Evolutionary conservation across 495 filamentous ascomycete genomes (phyloP).

Genomic region (Aspergillus saccharolyticus): DNA sequence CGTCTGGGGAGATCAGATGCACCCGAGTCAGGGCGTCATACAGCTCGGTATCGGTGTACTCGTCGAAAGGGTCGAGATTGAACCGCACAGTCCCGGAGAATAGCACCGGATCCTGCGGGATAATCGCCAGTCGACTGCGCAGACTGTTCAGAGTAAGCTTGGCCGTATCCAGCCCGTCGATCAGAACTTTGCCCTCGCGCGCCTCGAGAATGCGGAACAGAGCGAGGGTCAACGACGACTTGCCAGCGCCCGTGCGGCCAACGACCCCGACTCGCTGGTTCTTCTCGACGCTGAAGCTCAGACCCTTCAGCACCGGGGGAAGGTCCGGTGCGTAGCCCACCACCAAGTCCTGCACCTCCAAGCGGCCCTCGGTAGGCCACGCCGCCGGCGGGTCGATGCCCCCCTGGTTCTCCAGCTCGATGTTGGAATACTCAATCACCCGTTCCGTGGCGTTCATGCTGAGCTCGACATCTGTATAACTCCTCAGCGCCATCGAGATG

Average conservation of each 20-base stretch:
- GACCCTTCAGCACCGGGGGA: conserved; percentile 60
- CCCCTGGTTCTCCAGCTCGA: conserved; percentile 53
- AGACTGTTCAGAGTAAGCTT: conserved; percentile 43
- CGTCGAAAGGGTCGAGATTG: conserved; percentile 48
- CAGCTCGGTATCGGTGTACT: conserved; percentile 56
- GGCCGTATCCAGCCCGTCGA: conserved; percentile 49
- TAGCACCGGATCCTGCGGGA: conserved; percentile 52
- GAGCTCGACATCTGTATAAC: conserved; percentile 48
- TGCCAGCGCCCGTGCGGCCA: conserved; percentile 52
- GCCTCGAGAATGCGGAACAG: conserved; percentile 48
- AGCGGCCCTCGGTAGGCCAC: conserved; percentile 65
- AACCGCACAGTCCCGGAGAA: conserved; percentile 49
- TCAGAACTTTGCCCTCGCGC: conserved; percentile 36
- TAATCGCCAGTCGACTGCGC: conserved; percentile 46
- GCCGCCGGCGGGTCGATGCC: conserved; percentile 51
- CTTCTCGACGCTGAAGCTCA: conserved; percentile 55
- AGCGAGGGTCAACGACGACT: conserved; percentile 40
- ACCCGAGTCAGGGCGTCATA: conserved; percentile 52
- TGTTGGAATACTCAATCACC: conserved; percentile 64
- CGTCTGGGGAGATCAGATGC: neutral
- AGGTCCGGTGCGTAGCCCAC: conserved; percentile 64
- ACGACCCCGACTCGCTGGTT: conserved; percentile 69
- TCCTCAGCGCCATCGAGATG: conserved; percentile 28
- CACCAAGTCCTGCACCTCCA: conserved; percentile 60
- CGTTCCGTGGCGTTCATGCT: conserved; percentile 74